Evolutionary conservation across 768 basidiomycete genomes (phyloP).

Genomic region (Tulasnella sp.): DNA sequence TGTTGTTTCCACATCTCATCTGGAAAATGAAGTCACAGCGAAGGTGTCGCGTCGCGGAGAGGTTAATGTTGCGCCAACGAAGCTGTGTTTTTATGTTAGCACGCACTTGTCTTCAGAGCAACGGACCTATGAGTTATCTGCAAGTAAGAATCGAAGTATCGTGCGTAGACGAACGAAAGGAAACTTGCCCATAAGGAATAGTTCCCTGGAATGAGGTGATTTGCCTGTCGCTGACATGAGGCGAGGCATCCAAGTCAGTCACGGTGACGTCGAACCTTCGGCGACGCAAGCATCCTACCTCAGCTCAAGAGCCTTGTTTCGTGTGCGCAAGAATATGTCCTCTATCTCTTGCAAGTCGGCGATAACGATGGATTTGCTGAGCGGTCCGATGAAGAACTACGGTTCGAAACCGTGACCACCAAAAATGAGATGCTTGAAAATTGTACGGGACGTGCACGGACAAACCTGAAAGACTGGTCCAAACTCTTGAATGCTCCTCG

Average conservation of each 20-base stretch:
- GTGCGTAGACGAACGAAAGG: not conserved
- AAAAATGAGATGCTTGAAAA: not conserved
- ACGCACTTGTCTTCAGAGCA: not conserved
- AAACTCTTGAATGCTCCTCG: not conserved
- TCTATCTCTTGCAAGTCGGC: constrained; percentile 19
- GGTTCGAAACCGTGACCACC: not conserved
- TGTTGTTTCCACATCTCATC: constrained; percentile 22
- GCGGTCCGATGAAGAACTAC: constrained; percentile 17
- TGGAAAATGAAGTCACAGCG: not conserved
- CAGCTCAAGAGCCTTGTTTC: not conserved
- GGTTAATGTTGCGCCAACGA: not conserved
- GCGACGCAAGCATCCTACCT: not conserved
- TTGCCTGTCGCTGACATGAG: not conserved
- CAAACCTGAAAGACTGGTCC: constrained; percentile 17
- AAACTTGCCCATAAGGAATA: constrained; percentile 17
- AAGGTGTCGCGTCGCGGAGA: not conserved
- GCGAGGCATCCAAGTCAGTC: not conserved
- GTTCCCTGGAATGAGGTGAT: not conserved
- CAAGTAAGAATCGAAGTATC: not conserved
- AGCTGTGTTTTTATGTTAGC: not conserved
- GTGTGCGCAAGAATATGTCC: not conserved
- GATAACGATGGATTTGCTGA: constrained; percentile 6
- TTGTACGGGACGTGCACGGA: not conserved
- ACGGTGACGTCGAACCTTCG: too few species aligned
- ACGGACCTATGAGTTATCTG: not conserved